Evolutionary conservation across 2,329 filamentous ascomycete genomes (phyloP).

Genomic region (Xylaria sp.): DNA sequence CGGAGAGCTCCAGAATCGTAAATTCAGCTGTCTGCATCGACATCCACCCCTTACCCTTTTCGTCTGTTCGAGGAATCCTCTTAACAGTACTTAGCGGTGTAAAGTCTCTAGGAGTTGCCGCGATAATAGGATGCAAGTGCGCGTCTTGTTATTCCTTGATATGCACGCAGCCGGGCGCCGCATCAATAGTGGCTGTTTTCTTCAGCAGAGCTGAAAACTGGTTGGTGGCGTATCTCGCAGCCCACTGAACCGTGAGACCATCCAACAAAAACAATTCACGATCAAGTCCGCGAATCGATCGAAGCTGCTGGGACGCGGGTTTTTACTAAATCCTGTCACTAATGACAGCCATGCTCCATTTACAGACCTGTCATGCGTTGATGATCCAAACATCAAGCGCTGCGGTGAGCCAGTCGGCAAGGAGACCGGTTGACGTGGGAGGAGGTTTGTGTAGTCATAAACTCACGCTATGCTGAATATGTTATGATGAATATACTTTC

Average conservation of each 20-base stretch:
- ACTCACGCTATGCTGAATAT: neutral
- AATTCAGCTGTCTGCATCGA: neutral
- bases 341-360: neutral
- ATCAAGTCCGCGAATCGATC: neutral
- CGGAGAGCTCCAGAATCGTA: neutral
- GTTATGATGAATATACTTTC: neutral
- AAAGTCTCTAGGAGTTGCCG: no score
- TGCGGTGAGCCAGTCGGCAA: neutral
- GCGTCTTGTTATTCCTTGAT: neutral
- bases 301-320: neutral
- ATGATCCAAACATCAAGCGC: neutral
- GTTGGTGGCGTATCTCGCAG: neutral
- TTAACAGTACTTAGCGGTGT: no score
- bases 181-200: conserved; percentile 21
- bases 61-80: no score
- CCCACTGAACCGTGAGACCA: no score
- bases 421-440: neutral
- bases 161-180: neutral
- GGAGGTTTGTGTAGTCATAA: neutral
- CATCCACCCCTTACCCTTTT: neutral
- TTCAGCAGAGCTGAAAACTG: conserved; percentile 4
- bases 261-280: neutral
- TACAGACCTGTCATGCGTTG: conserved; percentile 1
- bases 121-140: no score
- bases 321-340: neutral